Percentiles rank a stretch among this genome's conserved stretches.
Evolutionary conservation across 306 rosid genomes (phyloP).

Genomic region (Acmispon strigosus): DNA sequence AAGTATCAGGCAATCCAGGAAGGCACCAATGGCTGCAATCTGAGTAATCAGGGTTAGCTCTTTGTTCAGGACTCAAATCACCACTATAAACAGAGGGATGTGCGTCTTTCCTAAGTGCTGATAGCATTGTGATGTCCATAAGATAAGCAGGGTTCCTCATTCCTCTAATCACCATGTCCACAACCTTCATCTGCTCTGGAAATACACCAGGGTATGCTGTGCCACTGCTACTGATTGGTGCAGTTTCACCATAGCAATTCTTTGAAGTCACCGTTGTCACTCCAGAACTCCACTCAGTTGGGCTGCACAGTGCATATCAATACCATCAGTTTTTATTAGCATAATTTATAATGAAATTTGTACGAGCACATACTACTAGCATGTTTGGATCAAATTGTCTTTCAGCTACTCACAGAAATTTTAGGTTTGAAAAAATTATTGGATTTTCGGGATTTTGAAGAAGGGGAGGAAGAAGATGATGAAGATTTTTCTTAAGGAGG

Average conservation of each 20-base stretch:
- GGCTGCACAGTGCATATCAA: conserved; percentile 40
- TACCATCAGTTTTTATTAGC: not conserved
- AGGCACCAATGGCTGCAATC: conserved; percentile 99
- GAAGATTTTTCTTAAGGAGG: too few species aligned
- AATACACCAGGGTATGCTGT: conserved; percentile 42
- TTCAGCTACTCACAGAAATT: too few species aligned
- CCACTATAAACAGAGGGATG: conserved; percentile 92
- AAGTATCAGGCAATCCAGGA: conserved; percentile 91
- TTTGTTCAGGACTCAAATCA: conserved; percentile 67
- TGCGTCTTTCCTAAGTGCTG: conserved; percentile 75
- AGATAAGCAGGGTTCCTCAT: conserved; percentile 58
- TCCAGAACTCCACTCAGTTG: conserved; percentile 56
- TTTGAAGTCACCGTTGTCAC: conserved; percentile 35
- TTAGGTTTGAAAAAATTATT: too few species aligned
- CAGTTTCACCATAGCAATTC: conserved; percentile 85
- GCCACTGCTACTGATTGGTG: conserved; percentile 46
- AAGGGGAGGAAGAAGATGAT: too few species aligned
- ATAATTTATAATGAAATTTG: not conserved
- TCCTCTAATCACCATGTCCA: conserved; percentile 60
- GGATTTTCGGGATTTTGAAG: too few species aligned
- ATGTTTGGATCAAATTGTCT: too few species aligned
- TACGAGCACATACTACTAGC: not conserved
- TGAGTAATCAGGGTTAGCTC: conserved; percentile 63
- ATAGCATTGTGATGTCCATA: conserved; percentile 75
- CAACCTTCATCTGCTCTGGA: conserved; percentile 73